Evolutionary conservation across 768 basidiomycete species (phyloP).

Genomic region (Clitopilus passeckerianus): DNA sequence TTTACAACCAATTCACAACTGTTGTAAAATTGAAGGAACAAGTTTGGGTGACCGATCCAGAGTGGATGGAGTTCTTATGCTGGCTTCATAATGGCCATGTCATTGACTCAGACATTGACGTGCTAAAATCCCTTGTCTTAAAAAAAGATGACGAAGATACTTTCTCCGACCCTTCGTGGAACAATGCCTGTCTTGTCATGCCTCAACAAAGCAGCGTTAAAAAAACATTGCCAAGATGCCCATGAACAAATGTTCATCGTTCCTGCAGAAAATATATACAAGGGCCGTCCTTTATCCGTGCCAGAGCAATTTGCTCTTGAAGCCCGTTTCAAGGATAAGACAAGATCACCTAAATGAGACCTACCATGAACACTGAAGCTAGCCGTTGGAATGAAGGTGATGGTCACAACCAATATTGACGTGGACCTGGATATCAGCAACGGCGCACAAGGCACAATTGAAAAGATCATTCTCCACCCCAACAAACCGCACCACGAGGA

Average conservation of each 20-base stretch:
- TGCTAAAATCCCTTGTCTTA: background rate
- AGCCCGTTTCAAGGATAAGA: background rate
- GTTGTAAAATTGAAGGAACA: slow-evolving; percentile 34
- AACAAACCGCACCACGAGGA: background rate
- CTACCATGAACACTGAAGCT: background rate
- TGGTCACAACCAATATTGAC: background rate
- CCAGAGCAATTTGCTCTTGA: background rate
- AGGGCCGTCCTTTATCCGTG: background rate
- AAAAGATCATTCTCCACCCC: background rate
- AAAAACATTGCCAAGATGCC: background rate
- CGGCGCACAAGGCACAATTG: background rate
- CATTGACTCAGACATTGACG: background rate
- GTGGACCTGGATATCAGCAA: background rate
- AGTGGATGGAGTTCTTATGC: slow-evolving; percentile 21
- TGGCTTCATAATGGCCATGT: background rate
- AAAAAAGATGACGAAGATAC: too few relatives aligned
- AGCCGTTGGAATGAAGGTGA: background rate
- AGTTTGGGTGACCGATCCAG: slow-evolving; percentile 21
- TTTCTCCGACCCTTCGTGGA: background rate
- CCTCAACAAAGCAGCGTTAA: background rate
- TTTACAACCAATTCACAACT: slow-evolving; percentile 23
- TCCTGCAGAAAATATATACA: background rate
- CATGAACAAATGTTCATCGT: background rate
- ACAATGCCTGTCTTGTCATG: background rate
- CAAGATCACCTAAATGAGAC: background rate